phyloP scores from a whole-genome alignment of 2,329 filamentous ascomycete genomes.

The Metarhizium robertsii region DNA sequence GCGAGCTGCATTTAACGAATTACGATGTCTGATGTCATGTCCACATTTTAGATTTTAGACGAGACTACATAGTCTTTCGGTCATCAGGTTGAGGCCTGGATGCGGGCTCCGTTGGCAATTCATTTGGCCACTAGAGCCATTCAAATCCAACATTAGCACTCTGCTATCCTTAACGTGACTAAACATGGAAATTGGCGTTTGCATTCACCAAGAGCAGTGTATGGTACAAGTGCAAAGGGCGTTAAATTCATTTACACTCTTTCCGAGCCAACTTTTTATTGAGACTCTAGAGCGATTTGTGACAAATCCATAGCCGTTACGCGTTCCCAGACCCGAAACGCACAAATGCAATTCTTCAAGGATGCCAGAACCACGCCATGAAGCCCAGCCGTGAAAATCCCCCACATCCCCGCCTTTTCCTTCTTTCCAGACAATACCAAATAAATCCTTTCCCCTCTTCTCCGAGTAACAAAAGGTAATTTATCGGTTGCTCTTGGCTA shows the following conservation, averaged over 20 bases:
- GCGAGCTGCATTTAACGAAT: neutral
- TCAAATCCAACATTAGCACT: too few relatives aligned
- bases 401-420: conserved; percentile 6
- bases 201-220: too few relatives aligned
- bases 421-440: conserved; percentile 5
- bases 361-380: conserved; percentile 34
- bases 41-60: too few relatives aligned
- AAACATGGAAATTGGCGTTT: too few relatives aligned
- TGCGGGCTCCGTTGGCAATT: too few relatives aligned
- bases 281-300: conserved; percentile 32
- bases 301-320: conserved; percentile 28
- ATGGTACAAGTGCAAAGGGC: neutral
- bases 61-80: too few relatives aligned
- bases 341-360: conserved; percentile 37
- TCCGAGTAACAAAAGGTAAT: conserved; percentile 26
- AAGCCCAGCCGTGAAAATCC: conserved; percentile 27
- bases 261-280: conserved; percentile 33
- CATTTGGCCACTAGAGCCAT: too few relatives aligned
- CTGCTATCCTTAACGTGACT: too few relatives aligned
- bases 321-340: conserved; percentile 37
- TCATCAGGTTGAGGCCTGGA: too few relatives aligned
- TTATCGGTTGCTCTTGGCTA: conserved; percentile 99
- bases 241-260: conserved; percentile 25
- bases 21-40: neutral
- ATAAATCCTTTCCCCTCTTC: neutral